A percentile compares a stretch with the other conserved stretches of the same genome.
Conservation (phyloP, 2,329 filamentous ascomycete species). For the Arthrobotrys sphaeroides region DNA sequence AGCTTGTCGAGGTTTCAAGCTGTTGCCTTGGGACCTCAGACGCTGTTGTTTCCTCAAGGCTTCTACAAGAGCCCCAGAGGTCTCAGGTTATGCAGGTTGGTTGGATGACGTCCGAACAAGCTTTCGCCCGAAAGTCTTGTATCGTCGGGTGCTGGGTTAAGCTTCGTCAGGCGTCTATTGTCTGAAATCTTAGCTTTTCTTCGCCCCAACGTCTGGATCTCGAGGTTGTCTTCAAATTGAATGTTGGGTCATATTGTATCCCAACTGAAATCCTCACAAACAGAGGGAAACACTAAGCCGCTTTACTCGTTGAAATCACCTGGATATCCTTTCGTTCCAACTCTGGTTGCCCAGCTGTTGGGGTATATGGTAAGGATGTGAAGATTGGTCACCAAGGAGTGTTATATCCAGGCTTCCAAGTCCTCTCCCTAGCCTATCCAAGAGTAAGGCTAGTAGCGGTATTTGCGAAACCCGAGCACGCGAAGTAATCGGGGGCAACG, state of each 20-base stretch:
- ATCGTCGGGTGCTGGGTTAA: background rate
- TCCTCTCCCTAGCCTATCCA: background rate
- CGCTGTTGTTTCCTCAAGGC: conserved; percentile 1
- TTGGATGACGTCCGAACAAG: conserved; percentile 11
- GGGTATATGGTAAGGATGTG: background rate
- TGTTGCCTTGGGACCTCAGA: conserved; percentile 12
- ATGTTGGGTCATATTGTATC: no score
- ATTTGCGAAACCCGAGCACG: conserved; percentile 1
- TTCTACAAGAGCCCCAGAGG: conserved; percentile 3
- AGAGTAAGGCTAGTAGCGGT: background rate
- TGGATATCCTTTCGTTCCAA: background rate
- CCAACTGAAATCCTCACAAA: no score
- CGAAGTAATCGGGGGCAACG: background rate
- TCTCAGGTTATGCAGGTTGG: conserved; percentile 13
- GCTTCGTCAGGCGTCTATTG: background rate
- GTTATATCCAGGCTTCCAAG: conserved; percentile 12
- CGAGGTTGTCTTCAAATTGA: background rate
- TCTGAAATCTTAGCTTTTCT: background rate
- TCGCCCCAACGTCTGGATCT: background rate
- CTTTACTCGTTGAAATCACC: background rate
- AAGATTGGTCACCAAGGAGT: background rate
- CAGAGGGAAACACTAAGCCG: background rate
- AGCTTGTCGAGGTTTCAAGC: background rate
- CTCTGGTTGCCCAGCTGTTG: background rate
- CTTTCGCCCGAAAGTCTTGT: conserved; percentile 13